Base-by-base conservation (phyloP, 371 early-diverging fungal genomes). In the Apophysomyces trapeziformis region DNA sequence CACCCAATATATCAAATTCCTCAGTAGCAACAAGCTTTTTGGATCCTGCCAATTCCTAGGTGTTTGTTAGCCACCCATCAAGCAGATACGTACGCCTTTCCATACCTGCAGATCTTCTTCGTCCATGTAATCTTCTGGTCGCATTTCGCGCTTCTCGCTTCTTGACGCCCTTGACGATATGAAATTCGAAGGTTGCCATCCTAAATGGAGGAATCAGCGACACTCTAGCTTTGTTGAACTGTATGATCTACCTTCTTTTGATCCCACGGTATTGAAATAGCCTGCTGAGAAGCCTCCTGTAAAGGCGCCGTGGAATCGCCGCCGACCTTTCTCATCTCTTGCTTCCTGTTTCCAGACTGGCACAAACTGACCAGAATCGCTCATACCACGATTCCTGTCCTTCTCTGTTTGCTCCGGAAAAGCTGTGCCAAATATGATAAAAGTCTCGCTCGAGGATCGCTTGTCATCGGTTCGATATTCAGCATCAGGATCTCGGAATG, bases 221-320 rank as follows among this genome's bases (percentile, higher is more conserved):
- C 6, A 39, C 32, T 2, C 56, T 57, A 61, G 21, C 7, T n/a
- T 61, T 50, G 38, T 36, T 4, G 16, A 6, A 44, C n/a, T 50
- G 11, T 35, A 38, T 44, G 37, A 11, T 60, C 0, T 80, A 92
- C 95, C 96, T 88, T 97, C 96, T 87, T 94, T 94, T 13, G 95
- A 95, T 1, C 97, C 97, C 0, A 95, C 97, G 1, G 95, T 96
- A 73, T 96, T 96, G 73, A 85, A 95, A 69, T 97, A 96, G 11
- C 97, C 97, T 1, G 96, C 97, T 8, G 93, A 91, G 68, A 91
- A 96, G 6, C 97, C 97, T 45, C 97, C 97, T 16, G 91, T 93
- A 79, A 97, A 97, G 0, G 97, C 97, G 26, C 97, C 97, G 71
- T 97, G 97, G 64, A 97, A 89, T 26, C 96, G 80, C 47, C 92